Evolutionary conservation across 2,329 filamentous ascomycete genomes (phyloP).

Genomic region (Dothistroma septosporum): DNA sequence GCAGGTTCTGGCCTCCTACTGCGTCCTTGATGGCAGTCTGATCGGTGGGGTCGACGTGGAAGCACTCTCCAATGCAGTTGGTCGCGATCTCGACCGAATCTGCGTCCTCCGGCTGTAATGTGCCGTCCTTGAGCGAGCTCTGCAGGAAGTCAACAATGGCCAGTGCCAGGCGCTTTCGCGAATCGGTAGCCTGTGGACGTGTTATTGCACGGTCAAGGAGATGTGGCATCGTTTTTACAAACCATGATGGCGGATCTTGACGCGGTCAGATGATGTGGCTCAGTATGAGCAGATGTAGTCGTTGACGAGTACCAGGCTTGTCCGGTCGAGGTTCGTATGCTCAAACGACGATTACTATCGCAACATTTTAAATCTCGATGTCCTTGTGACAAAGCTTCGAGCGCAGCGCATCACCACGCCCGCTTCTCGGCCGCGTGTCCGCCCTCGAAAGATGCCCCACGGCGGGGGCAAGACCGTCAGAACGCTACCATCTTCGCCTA

Average conservation of each 20-base stretch:
- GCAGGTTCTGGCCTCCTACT: conserved; percentile 79
- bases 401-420: neutral
- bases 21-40: conserved; percentile 68
- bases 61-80: conserved; percentile 91
- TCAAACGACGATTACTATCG: neutral
- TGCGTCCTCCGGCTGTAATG: conserved; percentile 78
- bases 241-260: conserved; percentile 14
- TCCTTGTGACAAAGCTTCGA: neutral
- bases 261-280: neutral
- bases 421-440: neutral
- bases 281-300: neutral
- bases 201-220: conserved; percentile 8
- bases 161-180: conserved; percentile 86
- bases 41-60: conserved; percentile 87
- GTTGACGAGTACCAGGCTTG: neutral
- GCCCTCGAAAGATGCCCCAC: neutral
- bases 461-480: neutral
- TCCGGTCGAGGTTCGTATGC: neutral
- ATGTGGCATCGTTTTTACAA: neutral
- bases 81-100: conserved; percentile 92
- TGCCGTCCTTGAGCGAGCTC: conserved; percentile 80
- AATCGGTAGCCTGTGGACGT: conserved; percentile 39
- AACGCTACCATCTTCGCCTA: neutral
- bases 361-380: neutral
- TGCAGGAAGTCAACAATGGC: conserved; percentile 94